phyloP scores from a whole-genome alignment of 345 rosid species.

The Eucalyptus marginata region DNA sequence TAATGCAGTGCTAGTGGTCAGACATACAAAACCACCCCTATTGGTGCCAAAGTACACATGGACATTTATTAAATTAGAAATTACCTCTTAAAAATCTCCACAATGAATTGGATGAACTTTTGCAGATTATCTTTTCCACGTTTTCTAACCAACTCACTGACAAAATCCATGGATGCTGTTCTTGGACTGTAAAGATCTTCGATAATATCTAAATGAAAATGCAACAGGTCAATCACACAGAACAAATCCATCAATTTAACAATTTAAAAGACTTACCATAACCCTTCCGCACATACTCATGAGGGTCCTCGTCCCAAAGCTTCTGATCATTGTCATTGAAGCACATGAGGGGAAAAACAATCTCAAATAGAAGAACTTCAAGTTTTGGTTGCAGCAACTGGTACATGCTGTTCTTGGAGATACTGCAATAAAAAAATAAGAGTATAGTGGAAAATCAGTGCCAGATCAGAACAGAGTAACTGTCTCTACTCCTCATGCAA shows the following conservation, averaged over 20 bases:
- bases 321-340: slow-evolving; percentile 94
- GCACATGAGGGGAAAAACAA: slow-evolving; percentile 97
- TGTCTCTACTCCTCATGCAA: not conserved
- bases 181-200: slow-evolving; percentile 99
- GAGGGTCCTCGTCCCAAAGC: slow-evolving; percentile 99
- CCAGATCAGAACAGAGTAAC: not conserved
- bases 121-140: slow-evolving; percentile 93
- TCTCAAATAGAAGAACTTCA: slow-evolving; percentile 90
- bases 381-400: slow-evolving; percentile 72
- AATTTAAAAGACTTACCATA: slow-evolving; percentile 59
- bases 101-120: slow-evolving; percentile 75
- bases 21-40: not conserved
- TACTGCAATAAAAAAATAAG: slow-evolving; percentile 30
- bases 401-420: slow-evolving; percentile 79
- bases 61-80: not conserved
- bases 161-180: slow-evolving; percentile 98
- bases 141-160: slow-evolving; percentile 89
- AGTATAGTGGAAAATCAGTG: not conserved
- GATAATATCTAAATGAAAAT: slow-evolving; percentile 67
- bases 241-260: not conserved
- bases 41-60: not conserved
- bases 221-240: not conserved
- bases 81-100: slow-evolving; percentile 76
- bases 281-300: slow-evolving; percentile 99
- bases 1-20: not conserved